Conservation (phyloP, 2,329 filamentous ascomycete genomes). For the Fusarium odoratissimum region DNA sequence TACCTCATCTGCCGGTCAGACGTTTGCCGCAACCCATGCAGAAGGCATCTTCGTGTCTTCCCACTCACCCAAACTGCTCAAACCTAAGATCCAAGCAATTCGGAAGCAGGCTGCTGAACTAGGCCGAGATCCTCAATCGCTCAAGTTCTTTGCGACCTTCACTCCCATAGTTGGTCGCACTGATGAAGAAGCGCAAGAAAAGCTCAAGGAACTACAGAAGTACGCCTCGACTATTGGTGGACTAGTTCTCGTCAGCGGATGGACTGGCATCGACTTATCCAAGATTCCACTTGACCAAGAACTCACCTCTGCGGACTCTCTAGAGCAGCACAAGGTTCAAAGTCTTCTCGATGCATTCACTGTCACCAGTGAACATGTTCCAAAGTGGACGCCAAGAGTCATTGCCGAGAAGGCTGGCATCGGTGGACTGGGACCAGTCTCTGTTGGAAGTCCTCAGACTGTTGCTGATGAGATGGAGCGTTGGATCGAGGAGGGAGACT, state of each 20-base stretch:
- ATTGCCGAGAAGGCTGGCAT: slow-evolving; percentile 56
- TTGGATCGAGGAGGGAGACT: slow-evolving; percentile 57
- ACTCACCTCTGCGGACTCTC: slow-evolving; percentile 64
- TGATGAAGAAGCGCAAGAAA: slow-evolving; percentile 64
- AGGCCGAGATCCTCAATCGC: slow-evolving; percentile 65
- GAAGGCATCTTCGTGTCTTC: slow-evolving; percentile 70
- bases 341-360: slow-evolving; percentile 62
- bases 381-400: slow-evolving; percentile 58
- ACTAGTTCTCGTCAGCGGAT: slow-evolving; percentile 66
- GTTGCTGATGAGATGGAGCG: slow-evolving; percentile 59
- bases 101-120: slow-evolving; percentile 60
- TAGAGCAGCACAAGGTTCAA: slow-evolving; percentile 63
- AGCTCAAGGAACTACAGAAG: slow-evolving; percentile 62
- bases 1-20: slow-evolving; percentile 66
- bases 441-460: slow-evolving; percentile 53
- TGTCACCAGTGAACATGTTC: slow-evolving; percentile 57
- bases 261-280: slow-evolving; percentile 70
- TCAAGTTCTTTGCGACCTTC: slow-evolving; percentile 67
- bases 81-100: slow-evolving; percentile 64
- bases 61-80: slow-evolving; percentile 61
- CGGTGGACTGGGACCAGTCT: slow-evolving; percentile 53
- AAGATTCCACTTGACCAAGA: slow-evolving; percentile 68
- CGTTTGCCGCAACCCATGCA: slow-evolving; percentile 68
- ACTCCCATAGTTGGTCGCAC: slow-evolving; percentile 62
- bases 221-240: slow-evolving; percentile 66